phyloP scores from a whole-genome alignment of 805 yeast genomes.

The Saccharomycopsis oosterbeekiorum region DNA sequence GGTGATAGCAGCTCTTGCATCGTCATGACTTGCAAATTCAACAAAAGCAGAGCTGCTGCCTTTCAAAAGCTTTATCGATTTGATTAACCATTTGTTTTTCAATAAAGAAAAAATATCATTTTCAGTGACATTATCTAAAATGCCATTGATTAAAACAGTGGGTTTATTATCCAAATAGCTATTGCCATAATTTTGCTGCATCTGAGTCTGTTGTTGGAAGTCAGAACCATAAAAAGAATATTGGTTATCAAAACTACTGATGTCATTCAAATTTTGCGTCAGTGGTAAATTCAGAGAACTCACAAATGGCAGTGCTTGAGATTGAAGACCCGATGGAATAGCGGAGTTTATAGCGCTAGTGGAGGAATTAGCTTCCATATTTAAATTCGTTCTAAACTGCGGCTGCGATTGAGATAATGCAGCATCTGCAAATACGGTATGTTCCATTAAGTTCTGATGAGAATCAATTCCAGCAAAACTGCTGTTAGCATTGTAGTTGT shows the following conservation, averaged over 20 bases:
- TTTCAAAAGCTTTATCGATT: background rate
- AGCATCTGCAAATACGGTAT: background rate
- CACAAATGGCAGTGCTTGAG: background rate
- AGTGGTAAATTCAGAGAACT: background rate
- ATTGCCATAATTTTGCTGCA: background rate
- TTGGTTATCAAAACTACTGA: background rate
- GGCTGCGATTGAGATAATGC: background rate
- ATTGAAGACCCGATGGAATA: background rate
- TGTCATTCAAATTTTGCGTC: background rate
- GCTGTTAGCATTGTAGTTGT: background rate
- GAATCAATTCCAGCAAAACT: conserved; percentile 16
- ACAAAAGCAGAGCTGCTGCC: conserved; percentile 56
- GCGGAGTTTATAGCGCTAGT: background rate
- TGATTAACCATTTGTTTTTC: background rate
- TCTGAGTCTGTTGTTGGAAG: background rate
- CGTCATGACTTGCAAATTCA: conserved; percentile 53
- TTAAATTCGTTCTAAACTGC: background rate
- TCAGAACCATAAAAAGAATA: background rate
- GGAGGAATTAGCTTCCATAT: background rate
- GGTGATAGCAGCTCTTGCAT: conserved; percentile 69
- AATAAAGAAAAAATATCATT: background rate
- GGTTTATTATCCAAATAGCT: too few species aligned
- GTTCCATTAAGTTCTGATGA: background rate
- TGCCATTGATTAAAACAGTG: background rate
- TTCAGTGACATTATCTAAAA: background rate